Evolutionary conservation across 768 basidiomycete species (phyloP).

Genomic region (Pisolithus albus): DNA sequence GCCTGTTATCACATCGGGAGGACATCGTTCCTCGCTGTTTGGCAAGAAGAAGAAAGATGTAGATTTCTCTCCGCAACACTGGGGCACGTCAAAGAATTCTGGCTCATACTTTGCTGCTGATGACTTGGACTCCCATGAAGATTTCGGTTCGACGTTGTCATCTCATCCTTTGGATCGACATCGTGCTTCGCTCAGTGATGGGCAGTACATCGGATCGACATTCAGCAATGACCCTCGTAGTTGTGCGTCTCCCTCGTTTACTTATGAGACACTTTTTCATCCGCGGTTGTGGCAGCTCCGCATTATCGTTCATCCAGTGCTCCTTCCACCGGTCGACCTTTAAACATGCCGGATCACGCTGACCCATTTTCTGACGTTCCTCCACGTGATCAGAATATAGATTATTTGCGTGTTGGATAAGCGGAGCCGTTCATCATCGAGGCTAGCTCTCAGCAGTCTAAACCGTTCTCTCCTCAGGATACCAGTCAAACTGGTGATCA

Average conservation of each 20-base stretch:
- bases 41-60: slow-evolving; percentile 44
- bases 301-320: slow-evolving; percentile 32
- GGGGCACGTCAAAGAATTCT: slow-evolving; percentile 44
- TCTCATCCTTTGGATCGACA: slow-evolving; percentile 15
- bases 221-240: slow-evolving; percentile 20
- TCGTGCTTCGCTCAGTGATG: slow-evolving; percentile 13
- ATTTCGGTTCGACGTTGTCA: slow-evolving; percentile 22
- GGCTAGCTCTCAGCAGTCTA: slow-evolving; percentile 44
- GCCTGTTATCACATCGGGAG: slow-evolving; percentile 28
- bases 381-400: slow-evolving; percentile 16
- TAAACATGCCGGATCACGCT: slow-evolving; percentile 8
- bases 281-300: slow-evolving; percentile 23
- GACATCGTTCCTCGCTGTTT: slow-evolving; percentile 24
- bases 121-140: slow-evolving; percentile 7
- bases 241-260: slow-evolving; percentile 31
- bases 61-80: slow-evolving; percentile 58
- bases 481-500: too few relatives aligned
- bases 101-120: slow-evolving; percentile 51
- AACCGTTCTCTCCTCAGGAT: slow-evolving; percentile 46
- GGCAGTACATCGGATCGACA: too few relatives aligned
- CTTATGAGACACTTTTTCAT: slow-evolving; percentile 29
- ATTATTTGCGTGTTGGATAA: slow-evolving; percentile 2
- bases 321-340: slow-evolving; percentile 16
- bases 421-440: slow-evolving; percentile 29
- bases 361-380: slow-evolving; percentile 25